Evolutionary conservation across 1,284 basidiomycete genomes (phyloP), one percentile per base, ranked within the genome.

Genomic region (Apiotrichum gracile): DNA sequence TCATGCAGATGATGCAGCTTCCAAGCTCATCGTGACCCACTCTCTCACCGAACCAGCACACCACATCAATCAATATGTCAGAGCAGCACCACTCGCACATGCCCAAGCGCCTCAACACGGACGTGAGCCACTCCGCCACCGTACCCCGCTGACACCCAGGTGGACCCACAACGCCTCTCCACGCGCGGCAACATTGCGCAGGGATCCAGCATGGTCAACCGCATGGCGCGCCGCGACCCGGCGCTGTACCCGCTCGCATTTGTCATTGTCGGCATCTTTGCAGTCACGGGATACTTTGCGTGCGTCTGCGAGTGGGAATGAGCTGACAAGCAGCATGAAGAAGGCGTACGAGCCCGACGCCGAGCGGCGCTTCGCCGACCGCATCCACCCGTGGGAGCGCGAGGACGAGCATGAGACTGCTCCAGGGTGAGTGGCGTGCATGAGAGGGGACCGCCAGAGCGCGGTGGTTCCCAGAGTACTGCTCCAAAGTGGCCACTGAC

Each of bases 141-240:
- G 2, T 33, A 17, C 33, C 21, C 39, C 17, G n/a, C 47, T 40
- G 16, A 31, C 27, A 27, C 46, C 2, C 58, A 72, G 66, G 55
- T 55, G 45, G 65, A 71, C 61, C 64, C 65, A n/a, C 57, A 66
- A 66, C 62, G 63, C 55, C 67, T 75, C 50, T 61, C 68, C 6
- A 51, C 65, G 34, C 37, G 58, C 10, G 61, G 53, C 24, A 68
- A 71, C 61, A 48, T 70, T 47, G 55, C 62, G 42, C 70, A 74
- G 56, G 73, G 70, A 13, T 69, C 71, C 35, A 48, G 62, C 27
- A 61, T 63, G 25, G 70, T 75, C 60, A 75, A 75, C 68, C 60
- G 69, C 55, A 69, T 73, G 57, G 74, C 73, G 41, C 70, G 72
- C 58, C 64, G 70, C 29, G 74, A 76, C 58, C 74, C 74, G 3